Evolutionary conservation across 306 rosid genomes (phyloP).

Genomic region (Citrullus colocynthis): DNA sequence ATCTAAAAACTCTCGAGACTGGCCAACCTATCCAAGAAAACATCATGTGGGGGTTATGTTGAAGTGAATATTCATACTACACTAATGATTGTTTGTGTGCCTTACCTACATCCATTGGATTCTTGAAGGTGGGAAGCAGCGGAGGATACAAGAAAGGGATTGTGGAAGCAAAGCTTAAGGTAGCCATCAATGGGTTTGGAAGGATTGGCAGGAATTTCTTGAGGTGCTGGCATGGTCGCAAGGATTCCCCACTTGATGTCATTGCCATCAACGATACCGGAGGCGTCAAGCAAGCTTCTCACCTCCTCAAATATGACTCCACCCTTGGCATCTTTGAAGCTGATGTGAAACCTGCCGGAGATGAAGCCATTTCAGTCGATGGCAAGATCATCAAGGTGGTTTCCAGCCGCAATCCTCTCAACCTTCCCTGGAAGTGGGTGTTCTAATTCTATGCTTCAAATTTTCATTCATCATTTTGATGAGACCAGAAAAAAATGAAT

Average conservation of each 20-base stretch:
- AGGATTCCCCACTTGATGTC: slow-evolving; percentile 87
- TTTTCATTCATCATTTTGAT: background rate
- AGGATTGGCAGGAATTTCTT: slow-evolving; percentile 93
- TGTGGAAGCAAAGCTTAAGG: slow-evolving; percentile 74
- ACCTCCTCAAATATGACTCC: slow-evolving; percentile 95
- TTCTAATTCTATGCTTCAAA: background rate
- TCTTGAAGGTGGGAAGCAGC: slow-evolving; percentile 40
- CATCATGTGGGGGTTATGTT: background rate
- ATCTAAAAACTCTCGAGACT: background rate
- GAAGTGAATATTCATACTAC: background rate
- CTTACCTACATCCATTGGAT: background rate
- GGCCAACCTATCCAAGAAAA: background rate
- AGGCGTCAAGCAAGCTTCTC: slow-evolving; percentile 95
- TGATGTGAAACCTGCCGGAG: slow-evolving; percentile 75
- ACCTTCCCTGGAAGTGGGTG: slow-evolving; percentile 88
- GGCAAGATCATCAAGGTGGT: slow-evolving; percentile 88
- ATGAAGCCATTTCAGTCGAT: slow-evolving; percentile 59
- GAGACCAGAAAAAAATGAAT: background rate
- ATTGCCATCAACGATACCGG: slow-evolving; percentile 93
- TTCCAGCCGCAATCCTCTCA: slow-evolving; percentile 59
- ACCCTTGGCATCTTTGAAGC: slow-evolving; percentile 93
- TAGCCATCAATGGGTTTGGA: slow-evolving; percentile 91
- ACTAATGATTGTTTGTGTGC: background rate
- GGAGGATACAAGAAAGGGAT: slow-evolving; percentile 56
- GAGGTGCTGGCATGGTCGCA: slow-evolving; percentile 98